Percentiles rank a stretch among this genome's conserved stretches.
These are phyloP conservation scores for Pyrus bretschneideri DNA, from an alignment of 306 rosid genomes.

Conservation along the genomic window DNA sequence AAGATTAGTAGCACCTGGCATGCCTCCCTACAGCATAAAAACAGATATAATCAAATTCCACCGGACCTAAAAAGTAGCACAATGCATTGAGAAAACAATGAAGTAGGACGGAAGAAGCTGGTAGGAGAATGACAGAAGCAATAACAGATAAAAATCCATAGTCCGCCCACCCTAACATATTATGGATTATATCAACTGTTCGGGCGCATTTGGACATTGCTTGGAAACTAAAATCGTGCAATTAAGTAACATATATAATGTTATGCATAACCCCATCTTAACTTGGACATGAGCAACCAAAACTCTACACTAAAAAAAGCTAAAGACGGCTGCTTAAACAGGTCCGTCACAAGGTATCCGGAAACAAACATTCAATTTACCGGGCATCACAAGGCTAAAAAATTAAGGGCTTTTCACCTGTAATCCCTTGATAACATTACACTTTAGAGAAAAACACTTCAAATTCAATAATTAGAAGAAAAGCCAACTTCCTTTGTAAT, in stretches of 20 bases:
- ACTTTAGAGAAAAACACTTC: too few relatives aligned
- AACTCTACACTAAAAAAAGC: neutral
- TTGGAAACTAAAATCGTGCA: neutral
- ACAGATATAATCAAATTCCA: neutral
- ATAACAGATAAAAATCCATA: neutral
- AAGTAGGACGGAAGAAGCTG: neutral
- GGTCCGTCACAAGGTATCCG: neutral
- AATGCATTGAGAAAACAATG: neutral
- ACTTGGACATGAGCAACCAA: neutral
- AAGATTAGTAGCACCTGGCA: conserved; percentile 64
- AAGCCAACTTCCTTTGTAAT: too few relatives aligned
- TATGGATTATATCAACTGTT: neutral
- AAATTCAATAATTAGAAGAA: too few relatives aligned
- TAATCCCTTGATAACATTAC: too few relatives aligned
- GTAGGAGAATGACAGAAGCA: neutral
- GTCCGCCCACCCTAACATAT: neutral
- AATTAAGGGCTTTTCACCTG: too few relatives aligned
- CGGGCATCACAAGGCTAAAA: too few relatives aligned
- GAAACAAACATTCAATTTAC: neutral
- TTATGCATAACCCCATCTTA: neutral
- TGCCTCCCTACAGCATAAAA: conserved; percentile 61
- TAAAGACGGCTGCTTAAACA: neutral
- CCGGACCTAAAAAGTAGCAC: neutral
- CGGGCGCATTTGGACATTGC: neutral
- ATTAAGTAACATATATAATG: neutral